phyloP scores from a whole-genome alignment of 176 grass and related monocot species.

The Elymus sibiricus region DNA sequence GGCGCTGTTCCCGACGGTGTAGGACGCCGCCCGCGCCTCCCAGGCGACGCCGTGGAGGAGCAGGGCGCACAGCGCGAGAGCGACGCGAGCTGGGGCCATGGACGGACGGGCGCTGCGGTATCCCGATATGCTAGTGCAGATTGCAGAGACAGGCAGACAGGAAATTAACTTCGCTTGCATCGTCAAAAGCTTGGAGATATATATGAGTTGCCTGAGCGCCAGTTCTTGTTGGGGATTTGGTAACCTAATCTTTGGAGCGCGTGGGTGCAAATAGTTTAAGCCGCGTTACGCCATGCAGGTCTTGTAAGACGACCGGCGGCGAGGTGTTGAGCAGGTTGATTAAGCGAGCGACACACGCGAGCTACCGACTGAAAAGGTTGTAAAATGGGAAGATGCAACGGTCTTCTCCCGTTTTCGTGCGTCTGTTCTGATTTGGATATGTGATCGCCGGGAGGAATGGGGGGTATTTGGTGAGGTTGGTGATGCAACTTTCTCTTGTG shows the following conservation, averaged over 20 bases:
- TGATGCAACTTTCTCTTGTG: conserved; percentile 1
- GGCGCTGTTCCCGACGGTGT: conserved; percentile 65
- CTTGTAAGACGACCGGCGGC: not conserved
- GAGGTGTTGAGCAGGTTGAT: not conserved
- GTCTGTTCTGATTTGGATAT: not conserved
- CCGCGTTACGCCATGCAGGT: not conserved
- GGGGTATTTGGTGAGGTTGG: conserved; percentile 33
- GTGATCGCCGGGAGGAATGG: not conserved
- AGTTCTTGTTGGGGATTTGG: conserved; percentile 39
- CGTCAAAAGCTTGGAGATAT: conserved; percentile 8
- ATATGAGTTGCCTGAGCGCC: not conserved
- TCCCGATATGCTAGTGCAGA: not conserved
- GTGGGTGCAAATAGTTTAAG: not conserved
- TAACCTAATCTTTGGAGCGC: conserved; percentile 26
- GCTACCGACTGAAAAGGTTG: not conserved
- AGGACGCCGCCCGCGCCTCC: conserved; percentile 29
- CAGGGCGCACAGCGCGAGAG: conserved; percentile 27
- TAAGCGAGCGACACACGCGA: not conserved
- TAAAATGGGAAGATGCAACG: not conserved
- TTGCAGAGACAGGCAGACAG: not conserved
- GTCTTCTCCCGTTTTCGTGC: not conserved
- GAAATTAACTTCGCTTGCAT: conserved; percentile 1
- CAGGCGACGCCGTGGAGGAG: not conserved
- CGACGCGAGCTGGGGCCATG: conserved; percentile 34
- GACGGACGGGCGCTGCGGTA: not conserved